Evolutionary conservation across 139 green algal species (phyloP).

Genomic region (Dunaliella primolecta): DNA sequence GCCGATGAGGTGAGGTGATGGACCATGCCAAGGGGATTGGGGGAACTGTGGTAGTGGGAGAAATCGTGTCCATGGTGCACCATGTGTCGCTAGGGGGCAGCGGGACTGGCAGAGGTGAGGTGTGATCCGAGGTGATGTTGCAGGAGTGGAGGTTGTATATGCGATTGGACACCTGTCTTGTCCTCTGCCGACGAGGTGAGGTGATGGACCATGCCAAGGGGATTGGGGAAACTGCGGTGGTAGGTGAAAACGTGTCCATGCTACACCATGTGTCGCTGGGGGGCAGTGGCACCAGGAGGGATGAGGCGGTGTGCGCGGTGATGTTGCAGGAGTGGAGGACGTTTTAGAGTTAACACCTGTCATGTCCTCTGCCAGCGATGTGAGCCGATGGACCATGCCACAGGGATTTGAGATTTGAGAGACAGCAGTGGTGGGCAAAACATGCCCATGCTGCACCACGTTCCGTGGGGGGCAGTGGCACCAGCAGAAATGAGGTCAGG

Average conservation of each 20-base stretch:
- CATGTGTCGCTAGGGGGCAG: slow-evolving; percentile 91
- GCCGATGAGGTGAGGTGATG: slow-evolving; percentile 82
- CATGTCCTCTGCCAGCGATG: too few relatives aligned
- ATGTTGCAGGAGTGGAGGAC: neutral
- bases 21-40: slow-evolving; percentile 93
- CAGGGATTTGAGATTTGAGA: slow-evolving; percentile 91
- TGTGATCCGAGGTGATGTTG: slow-evolving; percentile 22
- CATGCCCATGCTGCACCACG: slow-evolving; percentile 93
- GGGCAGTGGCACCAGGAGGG: slow-evolving; percentile 73
- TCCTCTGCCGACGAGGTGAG: too few relatives aligned
- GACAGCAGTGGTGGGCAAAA: slow-evolving; percentile 91
- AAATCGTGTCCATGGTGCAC: slow-evolving; percentile 95
- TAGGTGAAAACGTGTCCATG: slow-evolving; percentile 93
- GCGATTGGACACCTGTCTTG: too few relatives aligned
- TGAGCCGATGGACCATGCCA: slow-evolving; percentile 91
- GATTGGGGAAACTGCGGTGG: slow-evolving; percentile 89
- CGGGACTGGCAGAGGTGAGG: slow-evolving; percentile 68
- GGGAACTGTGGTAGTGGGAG: slow-evolving; percentile 89
- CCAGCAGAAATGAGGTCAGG: slow-evolving; percentile 59
- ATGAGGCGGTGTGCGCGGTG: slow-evolving; percentile 36
- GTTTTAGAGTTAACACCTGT: too few relatives aligned
- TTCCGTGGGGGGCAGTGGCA: slow-evolving; percentile 91
- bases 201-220: slow-evolving; percentile 92
- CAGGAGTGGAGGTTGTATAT: too few relatives aligned
- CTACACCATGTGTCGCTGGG: slow-evolving; percentile 96